Evolutionary conservation across 306 rosid genomes (phyloP), one percentile per base, ranked within the genome.

Genomic region (Hippophae gyantsensis): DNA sequence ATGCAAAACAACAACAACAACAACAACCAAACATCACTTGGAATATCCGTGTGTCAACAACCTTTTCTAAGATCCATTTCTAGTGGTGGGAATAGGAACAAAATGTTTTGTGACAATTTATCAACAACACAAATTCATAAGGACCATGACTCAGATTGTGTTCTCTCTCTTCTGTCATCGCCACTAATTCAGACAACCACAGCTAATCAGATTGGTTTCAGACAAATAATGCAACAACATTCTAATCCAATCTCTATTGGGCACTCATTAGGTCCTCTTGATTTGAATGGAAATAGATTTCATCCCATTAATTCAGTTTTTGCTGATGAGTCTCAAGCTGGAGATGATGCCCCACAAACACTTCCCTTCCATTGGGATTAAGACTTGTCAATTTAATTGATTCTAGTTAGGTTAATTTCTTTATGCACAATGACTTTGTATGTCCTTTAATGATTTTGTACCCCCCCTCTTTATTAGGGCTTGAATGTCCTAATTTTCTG

Each of bases 111-210:
- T 60, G 90, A 81, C 72, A 63, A 69, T 66, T 52, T 76, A 62
- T 27, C 62, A 43, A 63, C 85, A 57, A 60, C 62, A 61, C 68
- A 69, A 56, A 74, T 67, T 52, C 81, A 54, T 1, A 82, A 74
- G 54, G 73, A 65, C 55, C 81, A 54, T 1, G 86, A 74, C 44
- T 69, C 96, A 54, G 80, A 83, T 54, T 79, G 95, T 92, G 99
- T 96, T 92, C 99, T 88, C 99, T 92, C 96, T 92, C 99, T 92
- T 88, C 99, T 92, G 99, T 92, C 99, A 92, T 85, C 96, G 42
- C 84, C 86, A 58, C 95, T 75, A 74, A 60, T 83, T 26, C 93
- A 71, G 78, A 59, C 78, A 65, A 73, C 84, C 9, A 32, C 38
- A 32, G 38, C 38, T 32, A 4, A 32, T 32, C 80, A 76, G 46